Conservation (phyloP, 495 filamentous ascomycete species). For the Usnea hakonensis region DNA sequence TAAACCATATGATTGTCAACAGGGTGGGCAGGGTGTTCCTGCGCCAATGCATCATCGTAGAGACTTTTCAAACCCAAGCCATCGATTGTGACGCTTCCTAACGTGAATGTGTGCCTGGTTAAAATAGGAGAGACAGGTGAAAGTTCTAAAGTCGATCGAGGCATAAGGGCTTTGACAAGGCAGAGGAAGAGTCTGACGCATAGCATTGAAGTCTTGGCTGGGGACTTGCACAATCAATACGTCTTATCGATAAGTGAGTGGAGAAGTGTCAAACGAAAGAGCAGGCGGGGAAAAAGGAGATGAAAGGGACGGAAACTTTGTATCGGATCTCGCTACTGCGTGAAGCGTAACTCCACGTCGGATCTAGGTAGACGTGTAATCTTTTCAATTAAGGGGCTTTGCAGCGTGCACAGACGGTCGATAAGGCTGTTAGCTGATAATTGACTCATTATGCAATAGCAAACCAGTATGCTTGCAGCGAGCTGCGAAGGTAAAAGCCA, state of each 20-base stretch:
- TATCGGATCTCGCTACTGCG: not conserved
- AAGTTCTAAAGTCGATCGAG: not conserved
- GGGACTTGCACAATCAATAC: not conserved
- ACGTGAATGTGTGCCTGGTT: not conserved
- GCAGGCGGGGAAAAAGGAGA: not conserved
- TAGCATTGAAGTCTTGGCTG: not conserved
- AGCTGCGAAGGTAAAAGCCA: not conserved
- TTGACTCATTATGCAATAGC: too few relatives aligned
- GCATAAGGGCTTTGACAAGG: not conserved
- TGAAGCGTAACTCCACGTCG: not conserved
- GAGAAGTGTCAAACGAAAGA: too few relatives aligned
- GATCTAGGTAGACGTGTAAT: not conserved
- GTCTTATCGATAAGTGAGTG: not conserved
- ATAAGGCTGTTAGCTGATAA: not conserved
- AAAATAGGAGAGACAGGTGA: not conserved
- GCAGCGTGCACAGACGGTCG: not conserved
- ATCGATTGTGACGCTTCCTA: not conserved
- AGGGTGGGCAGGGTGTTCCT: not conserved
- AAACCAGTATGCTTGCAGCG: not conserved
- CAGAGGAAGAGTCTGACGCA: not conserved
- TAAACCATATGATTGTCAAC: not conserved
- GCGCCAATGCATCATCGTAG: not conserved
- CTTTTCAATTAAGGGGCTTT: not conserved
- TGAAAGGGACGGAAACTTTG: not conserved
- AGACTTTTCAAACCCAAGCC: not conserved